Percentiles rank a stretch among this genome's conserved stretches.
phyloP scores from a whole-genome alignment of 1,139 yeast species.

The Yamadazyma aaseri region DNA sequence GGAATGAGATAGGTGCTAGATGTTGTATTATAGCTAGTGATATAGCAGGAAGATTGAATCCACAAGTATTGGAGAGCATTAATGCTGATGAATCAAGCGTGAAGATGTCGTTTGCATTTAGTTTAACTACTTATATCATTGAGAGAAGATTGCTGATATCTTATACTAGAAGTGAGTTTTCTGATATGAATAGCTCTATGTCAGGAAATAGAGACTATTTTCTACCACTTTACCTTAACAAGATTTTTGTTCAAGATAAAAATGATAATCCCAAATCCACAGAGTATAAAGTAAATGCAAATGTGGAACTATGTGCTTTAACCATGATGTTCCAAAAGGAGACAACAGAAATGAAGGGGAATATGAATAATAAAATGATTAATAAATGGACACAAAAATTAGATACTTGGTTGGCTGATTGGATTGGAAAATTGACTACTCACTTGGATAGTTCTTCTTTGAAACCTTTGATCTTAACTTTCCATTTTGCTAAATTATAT shows the following conservation, averaged over 20 bases:
- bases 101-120: constrained; percentile 11
- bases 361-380: constrained; percentile 2
- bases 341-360: background rate
- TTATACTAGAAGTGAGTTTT: constrained; percentile 7
- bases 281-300: constrained; percentile 10
- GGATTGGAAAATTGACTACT: constrained; percentile 9
- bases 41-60: constrained; percentile 10
- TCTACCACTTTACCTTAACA: constrained; percentile 8
- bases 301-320: constrained; percentile 10
- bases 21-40: constrained; percentile 11
- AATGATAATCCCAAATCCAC: constrained; percentile 4
- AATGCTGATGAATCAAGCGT: constrained; percentile 3
- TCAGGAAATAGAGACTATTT: constrained; percentile 10
- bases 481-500: constrained; percentile 9
- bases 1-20: constrained; percentile 9
- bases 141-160: constrained; percentile 11
- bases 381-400: constrained; percentile 8
- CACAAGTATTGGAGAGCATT: constrained; percentile 6
- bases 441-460: constrained; percentile 8
- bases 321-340: constrained; percentile 8
- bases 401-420: constrained; percentile 10
- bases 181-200: constrained; percentile 7
- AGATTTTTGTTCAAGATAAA: constrained; percentile 6
- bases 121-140: constrained; percentile 9
- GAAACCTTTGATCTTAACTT: constrained; percentile 8